These are phyloP conservation scores for Ochetophila trinervis DNA, from an alignment of 306 rosid species.

Conservation along the genomic window DNA sequence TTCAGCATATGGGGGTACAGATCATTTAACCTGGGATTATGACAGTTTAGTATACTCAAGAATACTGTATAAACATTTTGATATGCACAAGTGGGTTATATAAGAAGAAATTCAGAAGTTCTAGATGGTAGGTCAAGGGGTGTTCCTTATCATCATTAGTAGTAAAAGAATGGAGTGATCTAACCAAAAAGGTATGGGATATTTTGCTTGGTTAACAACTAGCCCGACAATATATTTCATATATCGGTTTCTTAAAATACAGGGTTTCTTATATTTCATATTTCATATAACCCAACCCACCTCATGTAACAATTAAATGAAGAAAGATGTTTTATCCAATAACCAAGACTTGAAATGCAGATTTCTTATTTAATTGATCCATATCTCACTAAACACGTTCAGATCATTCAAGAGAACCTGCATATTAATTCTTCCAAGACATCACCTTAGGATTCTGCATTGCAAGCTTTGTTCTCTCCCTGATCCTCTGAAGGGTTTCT, in stretches of 20 bases:
- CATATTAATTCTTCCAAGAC: slow-evolving; percentile 86
- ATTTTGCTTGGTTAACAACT: background rate
- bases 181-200: background rate
- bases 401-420: slow-evolving; percentile 33
- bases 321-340: background rate
- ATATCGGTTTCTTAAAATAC: background rate
- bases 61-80: too few relatives aligned
- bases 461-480: slow-evolving; percentile 86
- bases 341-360: background rate
- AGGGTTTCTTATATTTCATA: too few relatives aligned
- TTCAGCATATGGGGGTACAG: too few relatives aligned
- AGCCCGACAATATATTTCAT: background rate
- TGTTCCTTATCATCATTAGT: background rate
- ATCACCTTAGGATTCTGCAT: slow-evolving; percentile 99
- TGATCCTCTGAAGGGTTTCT: slow-evolving; percentile 82
- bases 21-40: too few relatives aligned
- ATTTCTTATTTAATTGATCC: background rate
- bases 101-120: background rate
- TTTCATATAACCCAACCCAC: background rate
- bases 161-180: background rate
- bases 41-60: too few relatives aligned
- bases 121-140: background rate
- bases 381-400: slow-evolving; percentile 3
- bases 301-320: background rate
- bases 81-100: background rate